Evolutionary conservation across 2,329 filamentous ascomycete genomes (phyloP), one percentile per base, ranked within the genome.

Genomic region (Kalmusia sp.): DNA sequence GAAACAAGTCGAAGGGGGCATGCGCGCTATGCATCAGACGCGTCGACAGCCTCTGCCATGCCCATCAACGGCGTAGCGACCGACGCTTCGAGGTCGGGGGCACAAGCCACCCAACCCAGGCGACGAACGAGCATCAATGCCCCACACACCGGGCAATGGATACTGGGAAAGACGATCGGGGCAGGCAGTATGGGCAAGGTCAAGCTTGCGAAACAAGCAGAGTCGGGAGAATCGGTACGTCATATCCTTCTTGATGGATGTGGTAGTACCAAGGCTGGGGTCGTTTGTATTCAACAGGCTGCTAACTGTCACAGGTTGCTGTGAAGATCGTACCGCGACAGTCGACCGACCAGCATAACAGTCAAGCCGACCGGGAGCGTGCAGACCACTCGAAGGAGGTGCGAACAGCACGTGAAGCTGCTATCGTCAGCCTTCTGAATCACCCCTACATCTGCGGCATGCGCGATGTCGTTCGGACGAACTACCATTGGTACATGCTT

Each of bases 401-500:
- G 63, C 87, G 95, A 53, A 98, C 95, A 12, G 92, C 93, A 34
- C 87, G 95, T 69, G 95, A 99, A 75, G 93, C 95, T 35, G 95
- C 95, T 63, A 98, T 99, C 69, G 93, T 97, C 58, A 96, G 91
- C 22, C 86, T 99, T 41, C 84, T 97, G 52, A 92, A 92, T 69
- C 95, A 98, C 69, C 95, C 93, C 12, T 96, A 96, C 71, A 96
- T 99, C 53, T 98, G 95, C 73, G 92, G 91, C 54, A 90, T 99
- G 84, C 87, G 92, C 61, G 95, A 99, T 77, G 92, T 97, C 22
- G 90, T 98, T 51, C 89, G 93, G 52, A 98, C 95, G 45, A 93
- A 95, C 69, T 95, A 97, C 73, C 95, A 99, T 76, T 99, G 95
- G 95, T 99, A 99, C 77, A 99, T 99, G 95, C 87, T 99, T 46